A percentile compares a stretch with the other conserved stretches of the same genome.
phyloP scores from a whole-genome alignment of 2,329 filamentous ascomycete genomes.

The Botryotinia globosa region DNA sequence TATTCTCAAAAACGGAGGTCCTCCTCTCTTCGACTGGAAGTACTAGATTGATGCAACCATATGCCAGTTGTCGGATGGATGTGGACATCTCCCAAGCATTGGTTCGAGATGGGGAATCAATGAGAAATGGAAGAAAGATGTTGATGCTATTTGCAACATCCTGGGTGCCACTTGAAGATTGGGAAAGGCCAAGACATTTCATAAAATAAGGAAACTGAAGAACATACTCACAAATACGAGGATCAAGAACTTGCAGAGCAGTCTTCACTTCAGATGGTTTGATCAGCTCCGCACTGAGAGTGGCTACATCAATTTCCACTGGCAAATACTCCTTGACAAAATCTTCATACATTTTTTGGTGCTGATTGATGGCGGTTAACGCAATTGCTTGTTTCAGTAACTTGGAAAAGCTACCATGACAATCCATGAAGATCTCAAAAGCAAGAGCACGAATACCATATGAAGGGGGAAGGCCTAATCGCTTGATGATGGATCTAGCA shows the following conservation, averaged over 20 bases:
- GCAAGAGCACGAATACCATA: constrained; percentile 42
- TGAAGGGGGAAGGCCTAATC: constrained; percentile 42
- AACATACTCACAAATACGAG: constrained; percentile 50
- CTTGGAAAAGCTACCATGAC: constrained; percentile 31
- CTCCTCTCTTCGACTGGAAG: constrained; percentile 30
- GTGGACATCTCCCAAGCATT: constrained; percentile 57
- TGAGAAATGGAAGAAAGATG: constrained; percentile 64
- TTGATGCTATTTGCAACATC: constrained; percentile 29
- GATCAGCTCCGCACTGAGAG: not conserved
- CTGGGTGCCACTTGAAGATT: not conserved
- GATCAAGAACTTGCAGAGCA: constrained; percentile 42
- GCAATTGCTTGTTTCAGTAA: constrained; percentile 30
- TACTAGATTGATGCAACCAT: constrained; percentile 48
- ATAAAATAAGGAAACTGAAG: constrained; percentile 41
- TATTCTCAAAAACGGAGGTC: constrained; percentile 34
- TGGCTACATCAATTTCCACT: constrained; percentile 1
- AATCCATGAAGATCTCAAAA: constrained; percentile 36
- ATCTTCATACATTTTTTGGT: constrained; percentile 26
- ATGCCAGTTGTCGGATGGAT: constrained; percentile 51
- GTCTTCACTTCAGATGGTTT: not conserved
- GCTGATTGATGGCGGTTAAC: constrained; percentile 24
- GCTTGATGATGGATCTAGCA: constrained; percentile 45
- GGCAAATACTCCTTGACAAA: constrained; percentile 33
- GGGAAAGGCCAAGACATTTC: constrained; percentile 28
- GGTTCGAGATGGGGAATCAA: constrained; percentile 53